Base-by-base conservation (phyloP, 108 stramenopile species). In the Skeletonema tropicum region DNA sequence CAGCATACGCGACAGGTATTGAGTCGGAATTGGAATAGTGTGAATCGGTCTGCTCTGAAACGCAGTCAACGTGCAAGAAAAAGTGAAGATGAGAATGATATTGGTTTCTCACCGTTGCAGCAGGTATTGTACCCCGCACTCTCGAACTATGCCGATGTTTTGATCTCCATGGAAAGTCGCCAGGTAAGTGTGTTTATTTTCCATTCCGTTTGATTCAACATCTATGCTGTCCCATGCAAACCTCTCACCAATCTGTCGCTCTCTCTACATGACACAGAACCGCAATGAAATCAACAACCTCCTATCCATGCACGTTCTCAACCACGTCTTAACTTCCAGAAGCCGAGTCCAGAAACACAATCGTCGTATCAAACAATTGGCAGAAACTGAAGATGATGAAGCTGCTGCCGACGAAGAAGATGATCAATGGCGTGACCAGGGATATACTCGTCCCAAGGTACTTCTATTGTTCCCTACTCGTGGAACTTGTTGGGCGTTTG, bases 381-480 rank as follows among this genome's bases (percentile, higher is more conserved):
- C 73, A 6, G 74, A 64, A 45, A 57, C 63, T 31, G 60, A 74
- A n/a, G 69, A 59, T 57, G 52, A 85, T 6, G n/a, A n/a, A n/a
- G 58, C 65, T 33, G 32, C 23, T 33, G 32, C 23, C 5, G 42
- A 60, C n/a, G 73, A 68, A 42, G 87, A 81, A 46, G 82, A 74
- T 31, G 89, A 76, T 30, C 65, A 71, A 46, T 83, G 80, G 68
- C 87, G 93, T 8, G 95, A 96, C 76, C 95, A 96, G 77, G 95
- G 95, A n/a, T 96, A 88, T 66, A 89, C 88, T 6, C 83, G 93
- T 35, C 90, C 93, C 17, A 90, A 90, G 30, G 92, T 94, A 19
- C 72, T 96, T 14, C 69, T 96, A 0, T 71, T 96, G 64, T 65
- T 94, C 30, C 95, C 95, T 1, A 96, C 95, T 0, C 84, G 95